These are phyloP conservation scores for Omphalotus guepiniiformis DNA, from an alignment of 768 basidiomycete genomes.

Conservation along the genomic window DNA sequence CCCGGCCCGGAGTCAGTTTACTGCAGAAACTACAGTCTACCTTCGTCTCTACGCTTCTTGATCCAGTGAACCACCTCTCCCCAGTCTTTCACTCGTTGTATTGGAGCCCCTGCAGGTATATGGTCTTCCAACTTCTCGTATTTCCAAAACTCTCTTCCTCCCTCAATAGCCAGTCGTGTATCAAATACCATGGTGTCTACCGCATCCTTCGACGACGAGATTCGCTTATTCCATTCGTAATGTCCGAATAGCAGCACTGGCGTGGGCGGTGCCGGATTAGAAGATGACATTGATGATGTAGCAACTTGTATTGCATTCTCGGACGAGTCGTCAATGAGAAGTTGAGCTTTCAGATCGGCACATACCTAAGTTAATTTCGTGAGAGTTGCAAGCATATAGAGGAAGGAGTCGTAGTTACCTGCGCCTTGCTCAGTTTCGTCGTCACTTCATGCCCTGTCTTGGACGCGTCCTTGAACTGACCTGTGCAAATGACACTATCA, in stretches of 20 bases:
- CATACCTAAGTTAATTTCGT: no score
- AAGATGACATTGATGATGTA: slow-evolving; percentile 20
- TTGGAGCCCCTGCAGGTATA: slow-evolving; percentile 43
- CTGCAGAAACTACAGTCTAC: slow-evolving; percentile 15
- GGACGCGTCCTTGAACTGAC: slow-evolving; percentile 56
- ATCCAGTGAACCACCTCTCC: slow-evolving; percentile 49
- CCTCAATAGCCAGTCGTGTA: slow-evolving; percentile 40
- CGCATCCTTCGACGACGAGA: slow-evolving; percentile 42
- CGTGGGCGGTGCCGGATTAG: slow-evolving; percentile 31
- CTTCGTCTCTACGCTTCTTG: slow-evolving; percentile 23
- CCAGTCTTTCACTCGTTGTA: slow-evolving; percentile 63
- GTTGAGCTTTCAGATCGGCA: slow-evolving; percentile 51
- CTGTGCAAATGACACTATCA: slow-evolving; percentile 64
- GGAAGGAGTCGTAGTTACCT: slow-evolving; percentile 32
- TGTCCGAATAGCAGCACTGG: slow-evolving; percentile 70
- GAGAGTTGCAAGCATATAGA: not conserved
- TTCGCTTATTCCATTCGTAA: slow-evolving; percentile 71
- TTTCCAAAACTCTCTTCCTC: slow-evolving; percentile 53
- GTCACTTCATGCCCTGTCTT: slow-evolving; percentile 29
- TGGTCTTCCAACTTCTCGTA: slow-evolving; percentile 33
- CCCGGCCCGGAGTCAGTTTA: not conserved
- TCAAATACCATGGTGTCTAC: slow-evolving; percentile 53
- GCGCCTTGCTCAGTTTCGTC: slow-evolving; percentile 66
- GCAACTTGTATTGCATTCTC: slow-evolving; percentile 70
- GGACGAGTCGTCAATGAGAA: slow-evolving; percentile 77